Base-by-base conservation (phyloP, 176 grass and related monocot genomes). In the Puccinellia tenuiflora region DNA sequence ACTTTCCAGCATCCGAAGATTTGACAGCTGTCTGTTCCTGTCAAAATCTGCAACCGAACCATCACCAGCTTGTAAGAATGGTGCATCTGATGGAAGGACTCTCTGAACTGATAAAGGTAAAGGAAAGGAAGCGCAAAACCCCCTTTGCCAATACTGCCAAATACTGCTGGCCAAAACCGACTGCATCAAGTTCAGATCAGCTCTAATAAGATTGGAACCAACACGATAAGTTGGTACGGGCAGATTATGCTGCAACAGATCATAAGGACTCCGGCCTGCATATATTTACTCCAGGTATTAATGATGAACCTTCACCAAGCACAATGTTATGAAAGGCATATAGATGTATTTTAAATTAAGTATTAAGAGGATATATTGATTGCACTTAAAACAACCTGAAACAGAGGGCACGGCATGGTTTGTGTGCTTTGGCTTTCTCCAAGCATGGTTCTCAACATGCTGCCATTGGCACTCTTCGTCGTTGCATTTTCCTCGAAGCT, bases 131-230 rank as follows among this genome's bases (percentile, higher is more conserved):
- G 91, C 90, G 29, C 92, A 93, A 91, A 93, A 95, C 79, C 91
- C 96, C 87, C 85, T 93, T 90, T 91, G 96, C 96, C 96, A 94
- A 89, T 95, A 92, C 79, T 98, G 92, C 90, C 96, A 98, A 60
- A 88, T 87, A 63, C 88, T 92, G 79, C 77, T 78, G 73, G 92
- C 86, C 83, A 92, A 78, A 37, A 97, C 78, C 8, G 92, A 94
- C 61, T 90, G 91, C 63, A 73, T 85, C 73, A 97, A 88, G 81
- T 94, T 81, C 34, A 81, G 88, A 67, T 94, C 92, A 79, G 79
- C 86, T 91, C 90, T 94, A 94, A 97, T 91, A 86, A 93, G 85
- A 88, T 87, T 91, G 54, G 87, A 93, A 85, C 90, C 91, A 66
- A 98, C 85, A 73, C 79, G 89, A 85, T 98, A 93, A 43, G 87